phyloP scores from a whole-genome alignment of 805 yeast species.

The Metschnikowia gelsemii region DNA sequence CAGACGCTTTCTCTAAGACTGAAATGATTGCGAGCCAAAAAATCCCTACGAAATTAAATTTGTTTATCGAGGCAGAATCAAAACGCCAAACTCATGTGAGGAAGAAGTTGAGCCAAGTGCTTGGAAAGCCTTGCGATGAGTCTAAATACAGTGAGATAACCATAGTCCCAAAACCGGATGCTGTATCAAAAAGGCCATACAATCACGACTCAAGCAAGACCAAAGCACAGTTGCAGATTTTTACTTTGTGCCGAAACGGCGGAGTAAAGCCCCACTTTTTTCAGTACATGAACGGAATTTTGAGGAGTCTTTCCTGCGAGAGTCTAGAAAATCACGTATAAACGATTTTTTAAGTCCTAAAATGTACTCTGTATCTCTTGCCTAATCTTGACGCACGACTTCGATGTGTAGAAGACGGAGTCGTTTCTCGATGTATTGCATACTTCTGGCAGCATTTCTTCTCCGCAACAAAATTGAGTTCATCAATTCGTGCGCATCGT shows the following conservation, averaged over 20 bases:
- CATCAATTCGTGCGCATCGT: slow-evolving; percentile 8
- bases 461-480: slow-evolving; percentile 3
- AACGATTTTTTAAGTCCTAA: background rate
- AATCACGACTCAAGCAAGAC: background rate
- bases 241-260: slow-evolving; percentile 3
- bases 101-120: background rate
- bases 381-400: background rate
- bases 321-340: background rate
- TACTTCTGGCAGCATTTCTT: background rate
- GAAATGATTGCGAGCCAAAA: background rate
- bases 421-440: slow-evolving; percentile 1
- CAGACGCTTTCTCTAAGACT: background rate
- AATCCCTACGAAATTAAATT: background rate
- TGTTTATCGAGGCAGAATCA: background rate
- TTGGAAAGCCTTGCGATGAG: too few species aligned
- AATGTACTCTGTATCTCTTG: background rate
- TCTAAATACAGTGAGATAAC: too few species aligned
- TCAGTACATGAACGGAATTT: slow-evolving; percentile 1
- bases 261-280: slow-evolving; percentile 2
- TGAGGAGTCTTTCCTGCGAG: background rate
- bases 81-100: background rate
- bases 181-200: too few species aligned
- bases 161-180: too few species aligned
- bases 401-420: background rate
- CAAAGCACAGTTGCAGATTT: background rate